Base-by-base conservation (phyloP, 345 rosid species). In the Euphorbia peplus region DNA sequence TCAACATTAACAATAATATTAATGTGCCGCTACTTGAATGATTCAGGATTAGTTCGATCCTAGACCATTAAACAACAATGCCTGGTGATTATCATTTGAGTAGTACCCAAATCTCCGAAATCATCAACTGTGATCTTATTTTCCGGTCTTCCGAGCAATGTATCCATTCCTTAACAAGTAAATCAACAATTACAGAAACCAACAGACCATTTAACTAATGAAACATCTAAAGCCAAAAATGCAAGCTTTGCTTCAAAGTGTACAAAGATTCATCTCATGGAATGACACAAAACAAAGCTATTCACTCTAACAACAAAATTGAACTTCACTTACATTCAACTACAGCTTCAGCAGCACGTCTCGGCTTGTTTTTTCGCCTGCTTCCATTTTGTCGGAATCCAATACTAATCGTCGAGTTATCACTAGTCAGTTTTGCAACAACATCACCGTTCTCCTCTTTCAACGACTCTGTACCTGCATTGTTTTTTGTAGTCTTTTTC, bases 291-390 rank as follows among this genome's bases (percentile, higher is more conserved):
- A 6, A 58, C 5, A 64, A n/a, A 57, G 29, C 48, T 70, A 68
- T 25, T 21, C n/a, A n/a, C n/a, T n/a, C 10, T 25, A 58, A 65
- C 28, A 68, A 37, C 54, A 35, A 66, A 63, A 69, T 25, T 22
- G 52, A 73, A 46, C 66, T 51, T 82, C 85, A 85, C 64, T 80
- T 77, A 87, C 89, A 86, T 61, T 85, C 88, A 18, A 88, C 87
- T 3, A 86, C 90, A 68, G 85, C 93, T 81, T 88, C 96, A 57
- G 93, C 96, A 70, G 96, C 93, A 29, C 93, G 73, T 32, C 89
- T 82, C 6, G 93, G 92, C 76, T 81, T 90, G 83, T 72, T 90
- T 82, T 90, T 90, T 72, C 92, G 80, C 71, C 93, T 69, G 64
- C 87, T 90, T 57, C 90, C 85, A 50, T 67, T 84, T 46, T 79